Conservation (phyloP, 768 basidiomycete species). For the Xerocomellus intermedius region DNA sequence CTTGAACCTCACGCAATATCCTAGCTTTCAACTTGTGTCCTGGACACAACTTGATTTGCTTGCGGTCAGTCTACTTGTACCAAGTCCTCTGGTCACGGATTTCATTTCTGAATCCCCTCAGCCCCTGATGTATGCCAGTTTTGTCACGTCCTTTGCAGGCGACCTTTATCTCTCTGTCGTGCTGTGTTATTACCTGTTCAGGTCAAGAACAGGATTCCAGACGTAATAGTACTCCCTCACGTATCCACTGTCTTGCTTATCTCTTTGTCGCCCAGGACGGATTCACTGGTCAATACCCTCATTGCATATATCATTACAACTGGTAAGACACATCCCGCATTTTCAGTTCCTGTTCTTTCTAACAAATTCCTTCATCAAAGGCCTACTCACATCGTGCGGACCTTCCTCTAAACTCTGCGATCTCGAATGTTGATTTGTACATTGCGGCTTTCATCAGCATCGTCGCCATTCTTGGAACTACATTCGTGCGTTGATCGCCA, state of each 20-base stretch:
- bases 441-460: conserved; percentile 34
- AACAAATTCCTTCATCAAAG: conserved; percentile 30
- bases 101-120: conserved; percentile 18
- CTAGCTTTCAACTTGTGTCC: conserved; percentile 40
- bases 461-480: conserved; percentile 45
- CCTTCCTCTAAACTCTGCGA: not conserved
- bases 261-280: conserved; percentile 39
- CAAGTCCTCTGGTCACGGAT: not conserved
- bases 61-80: conserved; percentile 34
- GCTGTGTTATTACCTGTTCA: conserved; percentile 48
- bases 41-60: conserved; percentile 38
- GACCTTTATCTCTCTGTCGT: conserved; percentile 51
- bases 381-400: conserved; percentile 39
- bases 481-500: conserved; percentile 28
- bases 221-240: conserved; percentile 31
- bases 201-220: conserved; percentile 50
- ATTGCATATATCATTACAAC: conserved; percentile 57
- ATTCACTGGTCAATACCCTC: conserved; percentile 46
- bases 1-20: not conserved
- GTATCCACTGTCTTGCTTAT: not conserved
- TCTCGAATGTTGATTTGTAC: not conserved
- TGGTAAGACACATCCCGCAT: conserved; percentile 32
- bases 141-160: conserved; percentile 47
- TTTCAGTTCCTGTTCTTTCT: conserved; percentile 10
- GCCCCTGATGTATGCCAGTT: conserved; percentile 52